Evolutionary conservation across 805 yeast species (phyloP), one percentile per base, ranked within the genome.

Genomic region (Teunomyces cretensis): DNA sequence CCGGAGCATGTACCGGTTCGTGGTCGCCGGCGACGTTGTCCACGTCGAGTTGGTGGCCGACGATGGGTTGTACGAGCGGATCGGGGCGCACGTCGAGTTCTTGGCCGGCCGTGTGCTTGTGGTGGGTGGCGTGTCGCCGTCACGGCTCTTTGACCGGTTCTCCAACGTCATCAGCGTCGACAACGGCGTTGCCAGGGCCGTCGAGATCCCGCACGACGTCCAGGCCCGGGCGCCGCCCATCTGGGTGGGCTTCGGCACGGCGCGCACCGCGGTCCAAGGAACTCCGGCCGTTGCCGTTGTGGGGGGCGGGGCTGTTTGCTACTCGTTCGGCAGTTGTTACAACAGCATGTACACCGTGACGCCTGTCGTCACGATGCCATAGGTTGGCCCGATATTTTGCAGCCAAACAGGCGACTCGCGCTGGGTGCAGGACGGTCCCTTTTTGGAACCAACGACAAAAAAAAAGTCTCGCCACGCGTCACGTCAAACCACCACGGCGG

Each of bases 251-350:
- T 76, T 76, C 49, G 77, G 74, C 9, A 26, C 12, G 30, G 43
- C 76, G 17, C n/a, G n/a, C n/a, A n/a, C n/a, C n/a, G n/a, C n/a
- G n/a, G n/a, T n/a, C n/a, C n/a, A n/a, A n/a, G n/a, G n/a, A n/a
- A n/a, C n/a, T n/a, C n/a, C n/a, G n/a, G 30, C 16, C 14, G 12
- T 15, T 37, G 62, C 32, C 9, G 44, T 65, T 2, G 50, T 79
- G 35, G 86, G 83, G 7, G 92, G 95, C 2, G 95, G 95, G 3
- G 91, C 86, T 0, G 88, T 86, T 1, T 87, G 95, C 57, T 87
- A 84, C 52, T 85, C 91, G 0, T 88, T 86, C 65, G 96, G 96
- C 0, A 68, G 71, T 48, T 60, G 55, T 39, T 70, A 67, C 51
- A 70, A 60, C 49, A 44, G 49, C 2, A 56, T 52, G 2, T 66